phyloP scores from a whole-genome alignment of 306 rosid genomes.

The Neltuma alba region DNA sequence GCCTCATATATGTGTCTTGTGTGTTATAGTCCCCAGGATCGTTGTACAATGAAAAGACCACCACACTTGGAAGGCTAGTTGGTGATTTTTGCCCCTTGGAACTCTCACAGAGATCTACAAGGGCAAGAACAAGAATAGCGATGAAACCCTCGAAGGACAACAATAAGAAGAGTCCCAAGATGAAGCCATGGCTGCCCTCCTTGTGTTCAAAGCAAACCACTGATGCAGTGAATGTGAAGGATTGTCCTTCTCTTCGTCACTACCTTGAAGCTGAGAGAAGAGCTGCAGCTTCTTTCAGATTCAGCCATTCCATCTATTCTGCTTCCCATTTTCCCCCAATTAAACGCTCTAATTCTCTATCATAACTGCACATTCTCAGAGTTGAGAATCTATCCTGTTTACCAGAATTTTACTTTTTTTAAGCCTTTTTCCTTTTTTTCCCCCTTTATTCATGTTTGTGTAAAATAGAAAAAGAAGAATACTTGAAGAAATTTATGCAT shows the following conservation, averaged over 20 bases:
- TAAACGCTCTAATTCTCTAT: constrained; percentile 30
- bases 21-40: constrained; percentile 60
- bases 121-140: constrained; percentile 47
- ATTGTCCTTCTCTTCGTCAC: constrained; percentile 65
- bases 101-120: constrained; percentile 58
- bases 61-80: constrained; percentile 67
- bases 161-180: constrained; percentile 43
- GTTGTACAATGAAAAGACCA: constrained; percentile 62
- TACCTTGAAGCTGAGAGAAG: constrained; percentile 76
- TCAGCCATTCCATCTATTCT: constrained; percentile 37
- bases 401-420: not conserved
- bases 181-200: constrained; percentile 66
- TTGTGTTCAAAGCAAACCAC: constrained; percentile 65
- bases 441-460: not conserved
- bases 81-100: constrained; percentile 59
- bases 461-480: not conserved
- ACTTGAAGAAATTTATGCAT: not conserved
- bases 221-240: constrained; percentile 51
- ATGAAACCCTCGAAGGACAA: constrained; percentile 44
- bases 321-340: constrained; percentile 37
- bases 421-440: not conserved
- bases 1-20: not conserved
- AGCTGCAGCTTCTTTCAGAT: constrained; percentile 39
- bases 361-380: not conserved
- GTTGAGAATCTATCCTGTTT: not conserved